Evolutionary conservation across 2,329 filamentous ascomycete genomes (phyloP).

Genomic region (Pestalotiopsis sp.): DNA sequence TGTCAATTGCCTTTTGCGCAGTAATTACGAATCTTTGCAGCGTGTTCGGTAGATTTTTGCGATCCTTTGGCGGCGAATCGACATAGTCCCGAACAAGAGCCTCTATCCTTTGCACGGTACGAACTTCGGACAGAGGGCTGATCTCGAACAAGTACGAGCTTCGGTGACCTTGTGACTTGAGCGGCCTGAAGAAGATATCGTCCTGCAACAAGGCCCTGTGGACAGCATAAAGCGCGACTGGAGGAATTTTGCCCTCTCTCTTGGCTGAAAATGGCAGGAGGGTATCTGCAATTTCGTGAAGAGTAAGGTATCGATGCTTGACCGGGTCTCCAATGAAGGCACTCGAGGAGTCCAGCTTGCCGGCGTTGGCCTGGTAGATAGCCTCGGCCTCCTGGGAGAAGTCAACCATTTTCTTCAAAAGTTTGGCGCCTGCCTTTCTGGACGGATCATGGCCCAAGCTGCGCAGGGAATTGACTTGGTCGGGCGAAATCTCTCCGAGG

Average conservation of each 20-base stretch:
- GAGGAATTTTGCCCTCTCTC: conserved; percentile 40
- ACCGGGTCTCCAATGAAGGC: conserved; percentile 39
- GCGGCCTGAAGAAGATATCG: conserved; percentile 62
- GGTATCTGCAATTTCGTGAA: conserved; percentile 53
- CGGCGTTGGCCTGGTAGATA: conserved; percentile 51
- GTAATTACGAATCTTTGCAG: conserved; percentile 51
- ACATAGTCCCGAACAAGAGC: conserved; percentile 57
- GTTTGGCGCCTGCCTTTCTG: conserved; percentile 41
- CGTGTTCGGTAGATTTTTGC: background rate
- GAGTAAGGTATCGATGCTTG: conserved; percentile 47
- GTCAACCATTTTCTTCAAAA: conserved; percentile 50
- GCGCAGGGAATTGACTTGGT: conserved; percentile 40
- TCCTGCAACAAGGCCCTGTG: conserved; percentile 65
- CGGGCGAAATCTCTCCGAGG: conserved; percentile 26
- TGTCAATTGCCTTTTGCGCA: conserved; percentile 53
- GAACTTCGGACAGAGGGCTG: conserved; percentile 56
- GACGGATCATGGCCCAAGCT: conserved; percentile 44
- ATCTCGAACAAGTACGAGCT: conserved; percentile 65
- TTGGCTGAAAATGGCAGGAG: conserved; percentile 42
- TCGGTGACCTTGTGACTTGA: conserved; percentile 53
- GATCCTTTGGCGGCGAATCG: conserved; percentile 33
- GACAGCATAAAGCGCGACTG: conserved; percentile 67
- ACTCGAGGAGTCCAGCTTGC: conserved; percentile 50
- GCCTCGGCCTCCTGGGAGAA: conserved; percentile 47
- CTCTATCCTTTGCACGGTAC: conserved; percentile 53